A percentile compares a stretch with the other conserved stretches of the same genome.
Conservation (phyloP, 176 grass and related monocot species). For the Olyra latifolia region DNA sequence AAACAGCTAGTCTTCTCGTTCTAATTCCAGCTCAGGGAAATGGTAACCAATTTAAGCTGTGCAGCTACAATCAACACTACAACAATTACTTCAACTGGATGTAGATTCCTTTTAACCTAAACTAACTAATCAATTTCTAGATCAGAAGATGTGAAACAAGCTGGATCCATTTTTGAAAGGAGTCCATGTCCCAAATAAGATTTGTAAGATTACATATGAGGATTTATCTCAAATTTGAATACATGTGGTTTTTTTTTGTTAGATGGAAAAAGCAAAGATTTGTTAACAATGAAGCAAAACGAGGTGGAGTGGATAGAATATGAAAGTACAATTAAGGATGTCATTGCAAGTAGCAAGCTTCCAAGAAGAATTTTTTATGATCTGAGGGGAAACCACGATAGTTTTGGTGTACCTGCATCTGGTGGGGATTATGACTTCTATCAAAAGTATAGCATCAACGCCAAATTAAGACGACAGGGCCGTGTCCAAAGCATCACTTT, state of each 20-base stretch:
- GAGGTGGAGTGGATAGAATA: constrained; percentile 85
- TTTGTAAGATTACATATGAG: not conserved
- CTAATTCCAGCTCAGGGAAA: not conserved
- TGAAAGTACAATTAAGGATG: constrained; percentile 47
- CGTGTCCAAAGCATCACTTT: constrained; percentile 80
- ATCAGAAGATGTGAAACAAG: not conserved
- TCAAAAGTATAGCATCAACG: constrained; percentile 78
- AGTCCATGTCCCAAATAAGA: not conserved
- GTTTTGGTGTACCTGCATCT: constrained; percentile 62
- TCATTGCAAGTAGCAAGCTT: constrained; percentile 70
- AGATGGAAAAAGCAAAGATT: constrained; percentile 99
- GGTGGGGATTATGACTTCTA: constrained; percentile 79
- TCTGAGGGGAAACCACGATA: constrained; percentile 92
- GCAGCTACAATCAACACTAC: not conserved
- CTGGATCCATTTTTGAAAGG: not conserved
- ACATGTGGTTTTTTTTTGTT: not conserved
- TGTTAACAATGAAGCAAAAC: constrained; percentile 85
- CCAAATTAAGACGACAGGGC: constrained; percentile 47
- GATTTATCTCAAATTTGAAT: not conserved
- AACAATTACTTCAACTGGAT: not conserved
- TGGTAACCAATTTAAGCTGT: not conserved
- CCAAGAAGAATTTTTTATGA: constrained; percentile 77
- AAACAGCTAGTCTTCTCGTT: not conserved
- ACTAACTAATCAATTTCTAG: not conserved
- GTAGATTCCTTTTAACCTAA: not conserved